Percentiles rank a stretch among this genome's conserved stretches.
Conservation (phyloP, 2,329 filamentous ascomycete species). For the Aquanectria penicillioides region DNA sequence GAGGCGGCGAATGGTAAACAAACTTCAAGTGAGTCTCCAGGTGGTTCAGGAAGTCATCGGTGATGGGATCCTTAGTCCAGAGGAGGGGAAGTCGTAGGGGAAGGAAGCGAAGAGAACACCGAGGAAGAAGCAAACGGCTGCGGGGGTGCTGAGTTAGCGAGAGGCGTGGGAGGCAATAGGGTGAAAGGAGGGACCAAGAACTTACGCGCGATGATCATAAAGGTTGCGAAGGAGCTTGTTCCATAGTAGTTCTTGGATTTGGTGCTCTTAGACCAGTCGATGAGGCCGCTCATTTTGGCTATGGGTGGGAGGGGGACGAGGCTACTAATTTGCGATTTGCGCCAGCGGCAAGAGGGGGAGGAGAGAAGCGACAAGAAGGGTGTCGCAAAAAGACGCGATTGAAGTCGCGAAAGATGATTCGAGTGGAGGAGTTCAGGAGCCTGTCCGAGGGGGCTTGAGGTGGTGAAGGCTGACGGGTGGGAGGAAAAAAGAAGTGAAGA, state of each 20-base stretch:
- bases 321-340: constrained; percentile 17
- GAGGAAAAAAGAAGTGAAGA: constrained; percentile 11
- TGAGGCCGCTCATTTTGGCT: constrained; percentile 48
- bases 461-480: constrained; percentile 12
- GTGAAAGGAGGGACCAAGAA: constrained; percentile 39
- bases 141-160: constrained; percentile 1
- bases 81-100: constrained; percentile 93
- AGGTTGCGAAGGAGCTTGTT: constrained; percentile 86
- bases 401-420: constrained; percentile 19
- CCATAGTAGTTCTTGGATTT: constrained; percentile 67
- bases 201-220: constrained; percentile 95
- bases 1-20: constrained; percentile 88
- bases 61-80: constrained; percentile 75
- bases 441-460: constrained; percentile 7
- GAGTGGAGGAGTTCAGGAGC: not conserved
- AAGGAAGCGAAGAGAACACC: constrained; percentile 97
- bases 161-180: not conserved
- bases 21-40: constrained; percentile 92
- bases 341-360: not conserved
- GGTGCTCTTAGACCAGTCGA: constrained; percentile 67
- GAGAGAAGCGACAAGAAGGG: constrained; percentile 3
- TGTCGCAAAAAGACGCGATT: constrained; percentile 5
- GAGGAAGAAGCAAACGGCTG: constrained; percentile 95
- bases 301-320: constrained; percentile 19
- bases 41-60: constrained; percentile 78